Base-by-base conservation (phyloP, 495 filamentous ascomycete genomes). In the Immersiella caudata region DNA sequence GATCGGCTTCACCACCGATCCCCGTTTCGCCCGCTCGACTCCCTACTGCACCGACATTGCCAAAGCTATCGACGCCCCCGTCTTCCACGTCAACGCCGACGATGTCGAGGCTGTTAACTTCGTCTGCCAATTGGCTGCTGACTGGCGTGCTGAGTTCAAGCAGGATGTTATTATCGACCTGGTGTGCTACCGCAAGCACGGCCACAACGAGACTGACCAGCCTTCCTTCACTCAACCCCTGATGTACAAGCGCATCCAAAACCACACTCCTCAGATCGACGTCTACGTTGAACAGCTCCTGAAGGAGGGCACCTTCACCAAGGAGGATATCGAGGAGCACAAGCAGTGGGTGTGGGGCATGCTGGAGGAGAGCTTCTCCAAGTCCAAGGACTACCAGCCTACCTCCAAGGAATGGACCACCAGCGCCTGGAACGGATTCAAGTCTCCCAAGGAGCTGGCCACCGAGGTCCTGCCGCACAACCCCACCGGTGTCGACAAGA, bases 261-360 rank as follows among this genome's bases (percentile, higher is more conserved):
- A 87, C 46, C 91, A 97, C 76, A 84, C 88, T 67, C 84, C 87
- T 25, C 89, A 93, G 77, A 88, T 99, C 67, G 88, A 94, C 76
- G 91, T 88, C 73, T 99, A 99, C 78, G 84, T 94, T 67, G 85
- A 94, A 67, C 88, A 93, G 84, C 91, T 99, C 46, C 83, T 97
- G 33, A 83, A 91, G 68, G 93, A 97, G 75, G 90, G 91, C 68
- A 93, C 91, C 62, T 98, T 99, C 83, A 97, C 93, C 66, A 93
- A 96, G 82, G 94, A 94, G 72, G 95, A 99, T 74, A 92, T 99
- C 66, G 94, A 99, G 67, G 95, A 99, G 84, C 95, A 99, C 86
- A 96, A 95, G 84, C 91, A 96, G 79, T 99, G 95, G 95, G 96
- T 98, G 60, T 99, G 96, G 95, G 92, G 92, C 69, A 98, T 98